Base-by-base conservation (phyloP, 1,139 yeast genomes). In the Blastobotrys capitulatus region DNA sequence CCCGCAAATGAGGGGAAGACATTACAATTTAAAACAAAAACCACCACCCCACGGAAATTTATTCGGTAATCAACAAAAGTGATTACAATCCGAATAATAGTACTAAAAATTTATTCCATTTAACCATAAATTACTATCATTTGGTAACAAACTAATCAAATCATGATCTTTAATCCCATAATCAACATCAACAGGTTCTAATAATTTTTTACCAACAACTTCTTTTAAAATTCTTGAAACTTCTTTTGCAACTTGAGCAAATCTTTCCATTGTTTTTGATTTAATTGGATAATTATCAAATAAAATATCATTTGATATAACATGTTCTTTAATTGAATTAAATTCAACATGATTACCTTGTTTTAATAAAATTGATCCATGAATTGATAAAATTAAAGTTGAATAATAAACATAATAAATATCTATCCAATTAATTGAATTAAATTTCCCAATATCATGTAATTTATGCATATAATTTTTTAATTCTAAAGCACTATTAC, bases 191-290 rank as follows among this genome's bases (percentile, higher is more conserved):
- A 31, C 10, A 18, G 42, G 35, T 40, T 38, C 46, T n/a, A 48
- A n/a, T 5, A 36, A n/a, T 34, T 44, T 44, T 29, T 46, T 46
- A 9, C 44, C 43, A 13, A 40, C 20, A 19, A 43, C 47, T 16
- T 50, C 46, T 25, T 47, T 37, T 20, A 50, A 29, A 25, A 50
- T 38, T 31, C 38, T 26, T 15, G 47, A 36, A 2, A 50, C 48
- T 25, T 50, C 50, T 6, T 27, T 18, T 8, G 49, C 47, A 12
- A 50, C 50, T 26, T 38, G 48, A 13, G 44, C 38, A 27, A 45
- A 47, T 18, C 52, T 47, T 3, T 48, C 48, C 52, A 50, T 50
- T 18, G 50, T 47, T 13, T 22, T n/a, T 16, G 48, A 32, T 29
- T 39, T 43, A 32, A 45, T 27, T 6, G 47, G 48, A 27, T 50